These are phyloP conservation scores for Peniophora sp. DNA, from an alignment of 1,284 basidiomycete genomes.

Conservation along the genomic window DNA sequence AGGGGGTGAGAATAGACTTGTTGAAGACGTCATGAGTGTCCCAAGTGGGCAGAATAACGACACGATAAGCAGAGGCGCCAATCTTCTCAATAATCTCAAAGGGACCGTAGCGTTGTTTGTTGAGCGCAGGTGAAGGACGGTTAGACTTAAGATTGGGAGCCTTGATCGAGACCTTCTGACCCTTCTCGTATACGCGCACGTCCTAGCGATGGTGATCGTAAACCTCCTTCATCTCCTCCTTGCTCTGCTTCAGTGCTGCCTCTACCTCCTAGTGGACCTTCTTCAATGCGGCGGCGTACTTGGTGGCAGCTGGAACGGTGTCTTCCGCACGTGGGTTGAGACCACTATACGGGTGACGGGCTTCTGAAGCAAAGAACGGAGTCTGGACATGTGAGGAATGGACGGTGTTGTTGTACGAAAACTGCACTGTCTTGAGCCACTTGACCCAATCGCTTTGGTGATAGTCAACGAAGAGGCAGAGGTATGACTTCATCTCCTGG, in stretches of 20 bases:
- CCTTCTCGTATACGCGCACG: not conserved
- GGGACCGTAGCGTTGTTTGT: not conserved
- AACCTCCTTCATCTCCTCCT: not conserved
- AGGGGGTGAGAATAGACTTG: not conserved
- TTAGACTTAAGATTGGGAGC: not conserved
- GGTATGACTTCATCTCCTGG: constrained; percentile 31
- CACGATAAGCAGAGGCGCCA: not conserved
- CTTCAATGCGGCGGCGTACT: not conserved
- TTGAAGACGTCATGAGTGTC: not conserved
- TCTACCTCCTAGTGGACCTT: not conserved
- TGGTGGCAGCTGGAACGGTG: too few species aligned
- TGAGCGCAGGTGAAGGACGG: not conserved
- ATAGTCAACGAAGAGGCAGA: constrained; percentile 28
- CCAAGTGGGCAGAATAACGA: not conserved
- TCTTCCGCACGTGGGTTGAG: too few species aligned
- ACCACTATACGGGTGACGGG: constrained; percentile 17
- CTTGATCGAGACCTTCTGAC: not conserved
- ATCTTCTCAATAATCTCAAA: not conserved
- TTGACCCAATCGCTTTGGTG: constrained; percentile 37
- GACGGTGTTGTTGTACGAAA: constrained; percentile 34
- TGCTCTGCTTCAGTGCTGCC: not conserved
- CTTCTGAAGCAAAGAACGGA: constrained; percentile 34
- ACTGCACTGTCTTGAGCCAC: constrained; percentile 33
- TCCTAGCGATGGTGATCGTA: not conserved
- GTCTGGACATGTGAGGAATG: constrained; percentile 27